Base-by-base conservation (phyloP, 306 rosid species). In the Prunus mongolica region DNA sequence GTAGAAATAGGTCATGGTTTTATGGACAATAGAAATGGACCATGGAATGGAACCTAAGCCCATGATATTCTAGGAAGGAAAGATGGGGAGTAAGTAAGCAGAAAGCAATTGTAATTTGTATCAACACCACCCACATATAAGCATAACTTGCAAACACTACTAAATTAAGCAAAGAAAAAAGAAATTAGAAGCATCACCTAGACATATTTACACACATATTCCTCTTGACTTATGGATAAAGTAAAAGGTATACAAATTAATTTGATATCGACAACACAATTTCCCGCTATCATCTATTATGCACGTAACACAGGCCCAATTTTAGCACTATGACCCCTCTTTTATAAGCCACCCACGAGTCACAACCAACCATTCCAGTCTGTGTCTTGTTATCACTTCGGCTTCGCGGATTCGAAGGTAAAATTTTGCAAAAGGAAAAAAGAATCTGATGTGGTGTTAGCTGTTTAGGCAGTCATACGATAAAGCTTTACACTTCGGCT, bases 381-480 rank as follows among this genome's bases (percentile, higher is more conserved):
- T 74, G 50, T 34, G 76, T 76, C 74, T 84, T 75, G 71, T 76
- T 80, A 67, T 65, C 67, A 63, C 67, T 65, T 73, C 8, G 61
- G 60, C 55, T 58, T 52, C 67, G 65, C n/a, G 16, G 50, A 46
- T 54, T 65, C 54, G 41, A 69, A 34, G 72, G 64, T 61, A 67
- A 50, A 61, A 71, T 47, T 20, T 19, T 65, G 66, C 62, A 44
- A 44, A 38, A 69, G 69, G 74, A 28, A 10, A 38, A 69, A 69
- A 63, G 60, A 76, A 83, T 86, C 25, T 61, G 58, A 66, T 62
- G 75, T 66, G 80, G 72, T 67, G 91, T 89, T 88, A 91, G 89
- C 84, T 78, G 73, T 82, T 69, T 47, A 65, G 80, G 83, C 74
- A 54, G 80, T 80, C 79, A 86, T 84, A 70, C 72, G 77, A 77